Percentiles rank a stretch among this genome's conserved stretches.
Conservation (phyloP, 1,284 basidiomycete genomes). For the Porodaedalea pini region DNA sequence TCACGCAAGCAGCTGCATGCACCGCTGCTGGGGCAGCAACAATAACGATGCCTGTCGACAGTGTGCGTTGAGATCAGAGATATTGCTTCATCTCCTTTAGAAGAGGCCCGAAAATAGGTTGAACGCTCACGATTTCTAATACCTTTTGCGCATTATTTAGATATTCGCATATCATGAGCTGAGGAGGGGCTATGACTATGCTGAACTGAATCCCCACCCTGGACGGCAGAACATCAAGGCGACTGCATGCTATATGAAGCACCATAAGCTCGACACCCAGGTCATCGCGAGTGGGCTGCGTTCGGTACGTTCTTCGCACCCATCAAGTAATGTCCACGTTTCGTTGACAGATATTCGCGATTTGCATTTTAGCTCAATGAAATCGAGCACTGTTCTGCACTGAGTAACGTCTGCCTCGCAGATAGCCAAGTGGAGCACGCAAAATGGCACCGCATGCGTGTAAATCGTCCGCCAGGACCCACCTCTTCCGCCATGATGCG, state of each 20-base stretch:
- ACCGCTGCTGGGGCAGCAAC: conserved; percentile 45
- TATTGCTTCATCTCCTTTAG: neutral
- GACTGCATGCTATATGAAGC: conserved; percentile 43
- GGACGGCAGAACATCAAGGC: conserved; percentile 48
- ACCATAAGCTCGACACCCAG: conserved; percentile 39
- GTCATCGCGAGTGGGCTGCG: conserved; percentile 38
- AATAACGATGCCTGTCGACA: conserved; percentile 47
- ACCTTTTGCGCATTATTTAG: no score
- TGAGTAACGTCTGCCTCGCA: conserved; percentile 1
- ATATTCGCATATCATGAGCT: conserved; percentile 41
- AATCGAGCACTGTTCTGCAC: conserved; percentile 6
- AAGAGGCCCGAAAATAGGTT: neutral
- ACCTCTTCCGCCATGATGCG: conserved; percentile 7
- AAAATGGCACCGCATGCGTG: conserved; percentile 6
- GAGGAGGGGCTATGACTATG: conserved; percentile 25
- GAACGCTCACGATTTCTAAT: neutral
- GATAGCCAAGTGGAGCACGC: conserved; percentile 4
- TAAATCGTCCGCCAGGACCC: conserved; percentile 9
- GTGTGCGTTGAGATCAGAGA: conserved; percentile 44
- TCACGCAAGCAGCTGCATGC: conserved; percentile 53
- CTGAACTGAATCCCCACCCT: conserved; percentile 33
- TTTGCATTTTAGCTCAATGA: conserved; percentile 3
- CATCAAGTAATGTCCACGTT: neutral
- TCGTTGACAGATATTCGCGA: neutral
- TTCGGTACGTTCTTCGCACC: conserved; percentile 21